phyloP scores from a whole-genome alignment of 1,284 basidiomycete species.

The Kwoniella shivajii region DNA sequence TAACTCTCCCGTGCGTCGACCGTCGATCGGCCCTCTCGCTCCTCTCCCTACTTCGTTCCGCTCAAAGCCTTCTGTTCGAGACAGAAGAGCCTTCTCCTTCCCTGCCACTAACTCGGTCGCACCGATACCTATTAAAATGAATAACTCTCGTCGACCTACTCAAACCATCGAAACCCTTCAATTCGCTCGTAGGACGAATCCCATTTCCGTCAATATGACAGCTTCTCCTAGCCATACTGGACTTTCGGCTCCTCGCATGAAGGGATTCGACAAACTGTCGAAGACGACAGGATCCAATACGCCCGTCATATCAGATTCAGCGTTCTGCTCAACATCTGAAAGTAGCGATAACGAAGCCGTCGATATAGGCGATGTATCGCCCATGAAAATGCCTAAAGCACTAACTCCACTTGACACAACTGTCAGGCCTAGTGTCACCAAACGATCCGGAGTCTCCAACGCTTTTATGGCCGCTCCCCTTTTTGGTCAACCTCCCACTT shows the following conservation, averaged over 20 bases:
- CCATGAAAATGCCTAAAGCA: constrained; percentile 7
- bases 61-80: constrained; percentile 19
- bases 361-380: constrained; percentile 10
- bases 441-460: constrained; percentile 7
- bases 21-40: constrained; percentile 10
- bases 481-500: background rate
- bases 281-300: constrained; percentile 43
- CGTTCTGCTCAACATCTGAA: constrained; percentile 47
- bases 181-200: constrained; percentile 38
- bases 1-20: constrained; percentile 6
- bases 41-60: constrained; percentile 3
- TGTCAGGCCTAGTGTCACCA: constrained; percentile 3
- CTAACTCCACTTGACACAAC: background rate
- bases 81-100: constrained; percentile 50
- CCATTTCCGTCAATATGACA: constrained; percentile 3
- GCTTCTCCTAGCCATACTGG: background rate
- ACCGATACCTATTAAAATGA: constrained; percentile 10
- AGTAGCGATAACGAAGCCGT: constrained; percentile 32
- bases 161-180: constrained; percentile 24
- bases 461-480: background rate
- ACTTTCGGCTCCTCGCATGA: constrained; percentile 1
- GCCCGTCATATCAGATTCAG: constrained; percentile 36
- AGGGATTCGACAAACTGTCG: constrained; percentile 22
- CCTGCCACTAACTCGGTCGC: constrained; percentile 31
- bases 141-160: constrained; percentile 14